Evolutionary conservation across 2,329 filamentous ascomycete genomes (phyloP).

Genomic region (Biscogniauxia marginata): DNA sequence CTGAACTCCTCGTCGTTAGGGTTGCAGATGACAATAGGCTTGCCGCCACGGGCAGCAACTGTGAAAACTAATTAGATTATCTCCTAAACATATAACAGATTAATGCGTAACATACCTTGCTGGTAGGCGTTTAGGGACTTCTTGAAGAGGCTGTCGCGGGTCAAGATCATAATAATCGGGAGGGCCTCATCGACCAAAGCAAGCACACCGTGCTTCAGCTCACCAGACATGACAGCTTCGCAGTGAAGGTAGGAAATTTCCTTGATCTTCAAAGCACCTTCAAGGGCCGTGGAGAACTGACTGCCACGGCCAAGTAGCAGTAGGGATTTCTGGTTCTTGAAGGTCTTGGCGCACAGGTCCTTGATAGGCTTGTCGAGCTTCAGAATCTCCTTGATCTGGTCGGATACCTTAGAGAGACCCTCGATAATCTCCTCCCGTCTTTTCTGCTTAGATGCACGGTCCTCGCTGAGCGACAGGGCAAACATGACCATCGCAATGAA

Average conservation of each 20-base stretch:
- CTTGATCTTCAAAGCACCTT: constrained; percentile 99
- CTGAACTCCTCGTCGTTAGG: constrained; percentile 85
- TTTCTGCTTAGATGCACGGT: constrained; percentile 90
- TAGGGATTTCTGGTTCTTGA: constrained; percentile 97
- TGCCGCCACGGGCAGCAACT: constrained; percentile 94
- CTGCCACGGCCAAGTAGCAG: constrained; percentile 90
- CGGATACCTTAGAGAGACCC: constrained; percentile 81
- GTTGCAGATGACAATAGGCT: constrained; percentile 99
- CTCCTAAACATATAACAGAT: not conserved
- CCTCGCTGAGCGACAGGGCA: constrained; percentile 90
- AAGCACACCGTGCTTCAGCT: constrained; percentile 97
- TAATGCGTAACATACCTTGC: constrained; percentile 62
- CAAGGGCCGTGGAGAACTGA: constrained; percentile 94
- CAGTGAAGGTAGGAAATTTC: constrained; percentile 99
- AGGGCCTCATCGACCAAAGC: constrained; percentile 97
- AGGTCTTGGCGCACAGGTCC: constrained; percentile 83
- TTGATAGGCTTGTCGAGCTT: constrained; percentile 93
- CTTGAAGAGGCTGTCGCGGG: constrained; percentile 90
- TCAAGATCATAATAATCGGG: constrained; percentile 99
- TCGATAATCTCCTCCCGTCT: constrained; percentile 95
- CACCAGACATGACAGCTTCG: constrained; percentile 99
- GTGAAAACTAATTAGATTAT: constrained; percentile 22
- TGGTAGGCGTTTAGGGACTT: constrained; percentile 99
- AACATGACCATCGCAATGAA: constrained; percentile 99
- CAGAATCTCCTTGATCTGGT: constrained; percentile 88